Evolutionary conservation across 2,329 filamentous ascomycete genomes (phyloP), one percentile per base, ranked within the genome.

Genomic region (Huntiella moniliformis): DNA sequence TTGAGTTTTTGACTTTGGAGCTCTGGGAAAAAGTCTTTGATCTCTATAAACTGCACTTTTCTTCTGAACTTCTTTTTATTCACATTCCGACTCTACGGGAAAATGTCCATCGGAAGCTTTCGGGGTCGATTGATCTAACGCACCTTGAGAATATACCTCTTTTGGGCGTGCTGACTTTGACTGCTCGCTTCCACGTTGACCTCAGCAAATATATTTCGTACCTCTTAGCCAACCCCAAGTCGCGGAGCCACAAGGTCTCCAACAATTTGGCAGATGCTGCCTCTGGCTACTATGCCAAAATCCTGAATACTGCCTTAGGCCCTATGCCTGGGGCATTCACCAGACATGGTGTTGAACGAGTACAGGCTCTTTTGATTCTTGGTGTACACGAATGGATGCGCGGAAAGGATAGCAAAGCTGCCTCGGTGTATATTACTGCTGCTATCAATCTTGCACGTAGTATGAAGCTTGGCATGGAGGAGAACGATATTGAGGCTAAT

Each of bases 321-420:
- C 66, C 62, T 38, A 56, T 66, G 53, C 66, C 61, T 53, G 65
- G 58, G 41, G 64, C 61, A 41, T 66, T 73, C 53, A 66, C 65
- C 10, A 59, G 58, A 7, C 68, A 72, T 4, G 74, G 72, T 1
- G 62, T 82, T 3, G 74, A 81, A 50, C 67, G 74, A 12, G 73
- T 76, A 1, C 78, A 83, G 52, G 75, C 77, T 1, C 67, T 77
- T 39, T 64, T 84, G 7, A 82, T 84, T 77, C 64, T 85, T 5
- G 75, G 72, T 1, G 62, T 82, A 8, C 80, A 83, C 51, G 77
- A 83, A 51, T 83, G 79, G 78, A 75, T 74, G 8, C 76, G 77
- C 56, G 70, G 70, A 36, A 77, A 77, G 11, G 84, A 77, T 72
- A 16, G 44, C 28, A 50, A 50, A 28, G 48, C 44, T 22, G 41